Conservation (phyloP, 768 basidiomycete species). For the Crassisporium funariophilum region DNA sequence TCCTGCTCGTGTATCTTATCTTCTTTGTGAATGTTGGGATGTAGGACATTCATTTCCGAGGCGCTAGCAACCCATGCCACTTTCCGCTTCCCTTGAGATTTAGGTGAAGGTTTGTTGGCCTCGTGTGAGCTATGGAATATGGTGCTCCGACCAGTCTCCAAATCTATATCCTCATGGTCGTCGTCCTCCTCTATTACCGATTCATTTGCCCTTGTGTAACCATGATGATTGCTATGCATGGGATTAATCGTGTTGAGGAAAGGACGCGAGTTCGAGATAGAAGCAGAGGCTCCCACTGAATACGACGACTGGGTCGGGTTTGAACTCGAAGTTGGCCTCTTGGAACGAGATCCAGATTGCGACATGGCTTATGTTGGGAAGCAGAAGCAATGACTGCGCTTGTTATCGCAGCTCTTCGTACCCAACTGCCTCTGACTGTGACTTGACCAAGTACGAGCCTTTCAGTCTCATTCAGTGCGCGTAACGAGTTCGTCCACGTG, state of each 20-base stretch:
- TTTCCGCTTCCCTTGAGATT: conserved; percentile 49
- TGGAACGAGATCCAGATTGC: conserved; percentile 19
- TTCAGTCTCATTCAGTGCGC: conserved; percentile 21
- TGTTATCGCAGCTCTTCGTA: conserved; percentile 3
- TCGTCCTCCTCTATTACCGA: conserved; percentile 72
- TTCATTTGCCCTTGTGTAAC: conserved; percentile 75
- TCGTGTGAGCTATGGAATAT: conserved; percentile 33
- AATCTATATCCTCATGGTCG: conserved; percentile 49
- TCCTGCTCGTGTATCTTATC: conserved; percentile 62
- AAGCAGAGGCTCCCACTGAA: conserved; percentile 36
- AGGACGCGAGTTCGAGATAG: conserved; percentile 66
- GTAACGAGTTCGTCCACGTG: conserved; percentile 18
- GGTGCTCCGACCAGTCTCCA: conserved; percentile 62
- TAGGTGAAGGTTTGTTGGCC: conserved; percentile 28
- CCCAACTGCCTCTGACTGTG: conserved; percentile 19
- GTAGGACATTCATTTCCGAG: conserved; percentile 58
- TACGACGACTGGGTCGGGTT: conserved; percentile 38
- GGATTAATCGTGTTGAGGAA: conserved; percentile 86
- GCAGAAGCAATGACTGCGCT: conserved; percentile 9
- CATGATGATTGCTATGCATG: conserved; percentile 71
- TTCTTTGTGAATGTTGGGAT: conserved; percentile 72
- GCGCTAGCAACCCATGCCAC: conserved; percentile 60
- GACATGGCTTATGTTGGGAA: conserved; percentile 28
- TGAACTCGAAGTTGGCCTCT: conserved; percentile 31
- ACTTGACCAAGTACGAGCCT: conserved; percentile 18